These are phyloP conservation scores for Ramichloridium luteum DNA, from an alignment of 2,329 filamentous ascomycete species.

Conservation along the genomic window DNA sequence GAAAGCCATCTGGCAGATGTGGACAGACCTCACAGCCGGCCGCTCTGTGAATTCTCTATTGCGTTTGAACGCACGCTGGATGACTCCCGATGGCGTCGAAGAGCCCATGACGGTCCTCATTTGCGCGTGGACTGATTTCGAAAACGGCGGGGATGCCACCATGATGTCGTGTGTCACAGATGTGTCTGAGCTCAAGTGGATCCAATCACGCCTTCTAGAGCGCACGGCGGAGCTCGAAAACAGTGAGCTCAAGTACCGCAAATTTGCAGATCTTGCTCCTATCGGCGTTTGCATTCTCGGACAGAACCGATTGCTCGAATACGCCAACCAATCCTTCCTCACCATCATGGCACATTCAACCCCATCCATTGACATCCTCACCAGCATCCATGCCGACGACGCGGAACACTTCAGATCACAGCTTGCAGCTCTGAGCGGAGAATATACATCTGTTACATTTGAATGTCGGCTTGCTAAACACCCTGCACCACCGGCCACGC, in stretches of 20 bases:
- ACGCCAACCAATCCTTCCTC: conserved; percentile 13
- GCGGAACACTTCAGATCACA: conserved; percentile 6
- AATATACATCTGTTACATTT: conserved; percentile 10
- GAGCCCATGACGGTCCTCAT: background rate
- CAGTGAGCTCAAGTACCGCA: conserved; percentile 10
- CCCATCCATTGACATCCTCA: conserved; percentile 8
- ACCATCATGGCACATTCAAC: conserved; percentile 8
- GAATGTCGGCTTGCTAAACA: conserved; percentile 13
- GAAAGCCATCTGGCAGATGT: background rate
- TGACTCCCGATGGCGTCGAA: conserved; percentile 4
- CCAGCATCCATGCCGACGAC: conserved; percentile 11
- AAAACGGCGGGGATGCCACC: background rate
- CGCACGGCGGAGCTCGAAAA: conserved; percentile 7
- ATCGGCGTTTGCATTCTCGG: conserved; percentile 8
- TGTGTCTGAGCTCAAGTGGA: background rate
- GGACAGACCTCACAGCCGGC: conserved; percentile 2
- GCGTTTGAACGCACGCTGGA: conserved; percentile 9
- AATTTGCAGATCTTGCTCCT: conserved; percentile 12
- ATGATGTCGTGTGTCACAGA: background rate
- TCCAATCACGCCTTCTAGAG: conserved; percentile 8
- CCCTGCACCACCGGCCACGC: conserved; percentile 5
- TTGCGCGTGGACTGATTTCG: background rate
- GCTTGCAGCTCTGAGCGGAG: conserved; percentile 8
- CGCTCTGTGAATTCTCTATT: conserved; percentile 8
- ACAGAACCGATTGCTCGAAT: conserved; percentile 9